Evolutionary conservation across 2,329 filamentous ascomycete genomes (phyloP), one percentile per base, ranked within the genome.

Genomic region (Proliferodiscus dingleyae): DNA sequence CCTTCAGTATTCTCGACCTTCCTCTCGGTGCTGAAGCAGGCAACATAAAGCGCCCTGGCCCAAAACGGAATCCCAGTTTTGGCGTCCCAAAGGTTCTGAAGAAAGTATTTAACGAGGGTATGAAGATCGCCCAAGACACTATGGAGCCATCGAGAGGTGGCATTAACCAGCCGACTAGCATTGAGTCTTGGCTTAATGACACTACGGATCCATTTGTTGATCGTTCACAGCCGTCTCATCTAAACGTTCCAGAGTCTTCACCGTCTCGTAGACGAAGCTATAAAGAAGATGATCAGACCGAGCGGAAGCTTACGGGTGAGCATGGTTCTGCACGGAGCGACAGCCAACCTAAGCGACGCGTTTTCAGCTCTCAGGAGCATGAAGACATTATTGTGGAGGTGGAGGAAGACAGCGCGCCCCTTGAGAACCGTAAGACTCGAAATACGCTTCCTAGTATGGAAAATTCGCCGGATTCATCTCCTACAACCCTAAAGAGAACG

Each of bases 141-240:
- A 73, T 72, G 34, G 80, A 83, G 41, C 71, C 77, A 3, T 73
- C 73, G 1, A 72, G 72, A 38, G 70, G 72, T 6, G 65, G 69
- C 2, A 64, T 66, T 2, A 82, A 83, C 49, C 74, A 78, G 34
- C 80, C 80, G 4, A 76, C 74, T 1, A 83, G 73, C 55, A 84
- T 84, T 43, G 80, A 84, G 59, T 81, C 74, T 18, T 84, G 80
- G 80, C 66, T 84, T 21, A 78, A 76, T 56, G 72, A 69, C 18
- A 84, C 80, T 0, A 73, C 81, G 11, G 80, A 83, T 54, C 78
- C 80, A 3, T 81, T 81, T 57, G 69, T 81, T 2, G 78, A 82
- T 13, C 46, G 30, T 28, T 34, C 61, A 2, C 38, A 54, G 13
- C 39, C 43, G 13, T 46, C 46, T 61, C 18, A 57, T 62, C 10